phyloP scores from a whole-genome alignment of 2,329 filamentous ascomycete genomes.

The Emericellopsis atlantica region DNA sequence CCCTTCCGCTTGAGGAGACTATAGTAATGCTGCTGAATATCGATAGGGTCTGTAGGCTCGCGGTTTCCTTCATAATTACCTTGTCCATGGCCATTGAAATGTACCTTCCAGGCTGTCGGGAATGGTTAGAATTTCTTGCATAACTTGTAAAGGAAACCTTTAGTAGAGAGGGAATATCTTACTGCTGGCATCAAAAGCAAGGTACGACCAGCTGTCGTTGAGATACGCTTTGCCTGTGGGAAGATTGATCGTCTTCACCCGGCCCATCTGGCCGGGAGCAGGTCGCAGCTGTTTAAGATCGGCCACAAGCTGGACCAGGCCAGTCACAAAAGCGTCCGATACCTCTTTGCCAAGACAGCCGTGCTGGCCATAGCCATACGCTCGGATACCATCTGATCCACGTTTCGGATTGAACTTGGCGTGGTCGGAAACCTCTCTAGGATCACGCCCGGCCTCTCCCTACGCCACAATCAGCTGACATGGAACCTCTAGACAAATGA shows the following conservation, averaged over 20 bases:
- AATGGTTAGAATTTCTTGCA: not conserved
- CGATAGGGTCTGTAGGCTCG: conserved; percentile 8
- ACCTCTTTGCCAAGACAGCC: conserved; percentile 29
- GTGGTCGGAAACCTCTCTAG: conserved; percentile 20
- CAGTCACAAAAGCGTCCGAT: conserved; percentile 24
- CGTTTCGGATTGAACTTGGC: conserved; percentile 28
- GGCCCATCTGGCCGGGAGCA: conserved; percentile 30
- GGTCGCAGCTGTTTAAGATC: conserved; percentile 29
- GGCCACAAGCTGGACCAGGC: conserved; percentile 27
- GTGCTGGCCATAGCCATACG: conserved; percentile 33
- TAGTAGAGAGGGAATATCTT: too few relatives aligned
- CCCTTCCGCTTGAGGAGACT: conserved; percentile 19
- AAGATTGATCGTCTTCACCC: conserved; percentile 28
- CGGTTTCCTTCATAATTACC: conserved; percentile 18
- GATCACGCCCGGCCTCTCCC: conserved; percentile 24
- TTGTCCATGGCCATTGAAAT: conserved; percentile 24
- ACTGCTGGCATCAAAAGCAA: conserved; percentile 31
- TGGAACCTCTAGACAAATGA: not conserved
- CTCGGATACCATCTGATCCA: conserved; percentile 22
- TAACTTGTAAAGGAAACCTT: conserved; percentile 3
- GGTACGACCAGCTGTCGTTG: conserved; percentile 34
- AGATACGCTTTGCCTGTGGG: conserved; percentile 27
- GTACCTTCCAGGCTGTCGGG: conserved; percentile 15
- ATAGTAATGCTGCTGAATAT: conserved; percentile 20
- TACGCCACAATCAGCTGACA: conserved; percentile 5